Conservation (phyloP, 441 rosid species). For the Croton laevigatus region DNA sequence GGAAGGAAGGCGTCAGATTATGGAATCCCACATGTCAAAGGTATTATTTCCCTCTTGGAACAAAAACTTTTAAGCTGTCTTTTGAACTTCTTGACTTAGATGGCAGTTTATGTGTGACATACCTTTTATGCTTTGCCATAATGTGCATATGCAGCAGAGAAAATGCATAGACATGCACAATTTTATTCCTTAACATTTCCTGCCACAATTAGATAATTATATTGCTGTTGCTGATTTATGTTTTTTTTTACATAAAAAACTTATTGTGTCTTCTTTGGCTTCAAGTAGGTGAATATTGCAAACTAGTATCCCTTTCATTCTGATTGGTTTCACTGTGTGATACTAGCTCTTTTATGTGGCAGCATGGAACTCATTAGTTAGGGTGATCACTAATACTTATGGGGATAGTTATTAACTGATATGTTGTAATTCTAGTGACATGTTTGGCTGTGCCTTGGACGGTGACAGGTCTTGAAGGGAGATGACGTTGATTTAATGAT, state of each 20-base stretch:
- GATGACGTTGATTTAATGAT: conserved; percentile 92
- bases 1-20: conserved; percentile 86
- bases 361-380: background rate
- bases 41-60: conserved; percentile 34
- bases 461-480: conserved; percentile 65
- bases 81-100: conserved; percentile 8
- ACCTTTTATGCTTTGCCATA: background rate
- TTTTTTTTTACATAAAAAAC: background rate
- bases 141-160: background rate
- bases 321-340: background rate
- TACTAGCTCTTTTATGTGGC: background rate
- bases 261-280: background rate
- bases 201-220: background rate
- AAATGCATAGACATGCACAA: background rate
- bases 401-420: background rate
- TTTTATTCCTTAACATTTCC: background rate
- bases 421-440: background rate
- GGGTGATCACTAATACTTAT: background rate
- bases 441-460: background rate
- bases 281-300: background rate
- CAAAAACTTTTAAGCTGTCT: background rate
- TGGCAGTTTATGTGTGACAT: background rate
- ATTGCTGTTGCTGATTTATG: background rate
- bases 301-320: background rate
- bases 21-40: conserved; percentile 96